A percentile compares a stretch with the other conserved stretches of the same genome.
Conservation (phyloP, 1,284 basidiomycete species). For the Apiotrichum veenhuisii region DNA sequence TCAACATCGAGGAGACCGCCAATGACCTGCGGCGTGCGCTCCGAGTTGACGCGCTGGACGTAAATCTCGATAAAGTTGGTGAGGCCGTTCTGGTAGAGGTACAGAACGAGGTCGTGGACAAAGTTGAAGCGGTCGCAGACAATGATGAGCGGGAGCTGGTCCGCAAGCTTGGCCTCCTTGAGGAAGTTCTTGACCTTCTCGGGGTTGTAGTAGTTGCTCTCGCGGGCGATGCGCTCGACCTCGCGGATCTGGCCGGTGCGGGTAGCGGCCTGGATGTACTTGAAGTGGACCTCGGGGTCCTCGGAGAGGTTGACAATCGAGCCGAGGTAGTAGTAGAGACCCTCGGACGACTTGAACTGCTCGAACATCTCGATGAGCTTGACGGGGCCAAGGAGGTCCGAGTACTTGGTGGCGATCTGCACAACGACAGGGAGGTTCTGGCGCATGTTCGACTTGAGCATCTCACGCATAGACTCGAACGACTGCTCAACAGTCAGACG, state of each 20-base stretch:
- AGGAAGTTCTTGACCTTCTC: slow-evolving; percentile 99
- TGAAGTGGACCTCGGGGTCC: slow-evolving; percentile 98
- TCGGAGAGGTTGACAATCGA: slow-evolving; percentile 95
- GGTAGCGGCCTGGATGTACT: slow-evolving; percentile 99
- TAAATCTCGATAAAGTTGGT: slow-evolving; percentile 99
- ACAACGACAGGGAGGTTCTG: slow-evolving; percentile 97
- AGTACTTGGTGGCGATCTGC: slow-evolving; percentile 98
- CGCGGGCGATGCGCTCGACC: slow-evolving; percentile 96
- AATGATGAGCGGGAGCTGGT: slow-evolving; percentile 98
- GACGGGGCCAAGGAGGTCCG: slow-evolving; percentile 93
- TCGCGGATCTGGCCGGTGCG: slow-evolving; percentile 98
- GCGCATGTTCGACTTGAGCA: slow-evolving; percentile 94
- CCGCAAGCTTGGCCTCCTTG: slow-evolving; percentile 93
- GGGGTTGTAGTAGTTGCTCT: slow-evolving; percentile 96
- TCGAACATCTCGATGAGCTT: slow-evolving; percentile 99
- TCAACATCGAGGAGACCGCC: slow-evolving; percentile 97
- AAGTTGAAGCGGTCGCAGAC: slow-evolving; percentile 99
- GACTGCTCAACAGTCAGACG: slow-evolving; percentile 98
- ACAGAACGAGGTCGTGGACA: slow-evolving; percentile 97
- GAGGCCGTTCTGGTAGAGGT: slow-evolving; percentile 96
- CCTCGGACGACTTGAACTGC: slow-evolving; percentile 96
- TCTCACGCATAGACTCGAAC: slow-evolving; percentile 92
- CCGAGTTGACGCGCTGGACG: slow-evolving; percentile 96
- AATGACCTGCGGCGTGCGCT: slow-evolving; percentile 96
- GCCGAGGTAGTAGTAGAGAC: slow-evolving; percentile 96